These are phyloP conservation scores for Russula earlei DNA, from an alignment of 768 basidiomycete genomes.

Conservation along the genomic window DNA sequence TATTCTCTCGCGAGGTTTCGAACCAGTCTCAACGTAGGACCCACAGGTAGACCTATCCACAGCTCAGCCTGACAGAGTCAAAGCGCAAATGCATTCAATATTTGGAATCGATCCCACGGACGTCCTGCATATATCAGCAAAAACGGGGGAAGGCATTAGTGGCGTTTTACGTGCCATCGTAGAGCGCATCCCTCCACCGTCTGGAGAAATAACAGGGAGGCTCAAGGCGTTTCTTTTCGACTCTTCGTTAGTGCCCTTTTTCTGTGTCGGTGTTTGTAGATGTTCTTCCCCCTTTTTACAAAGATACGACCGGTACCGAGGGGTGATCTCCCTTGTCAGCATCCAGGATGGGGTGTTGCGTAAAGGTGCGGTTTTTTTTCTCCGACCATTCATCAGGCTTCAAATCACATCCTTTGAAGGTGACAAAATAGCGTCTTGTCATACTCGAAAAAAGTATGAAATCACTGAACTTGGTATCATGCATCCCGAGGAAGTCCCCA, in stretches of 20 bases:
- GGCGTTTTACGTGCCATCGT: constrained; percentile 72
- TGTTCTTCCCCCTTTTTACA: constrained; percentile 16
- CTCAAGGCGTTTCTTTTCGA: constrained; percentile 89
- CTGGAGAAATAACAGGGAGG: constrained; percentile 39
- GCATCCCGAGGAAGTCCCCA: constrained; percentile 82
- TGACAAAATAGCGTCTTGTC: constrained; percentile 79
- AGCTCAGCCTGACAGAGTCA: constrained; percentile 72
- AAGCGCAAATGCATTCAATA: constrained; percentile 70
- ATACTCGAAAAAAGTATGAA: constrained; percentile 83
- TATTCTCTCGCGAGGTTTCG: neutral
- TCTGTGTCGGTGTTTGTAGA: neutral
- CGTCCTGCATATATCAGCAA: constrained; percentile 80
- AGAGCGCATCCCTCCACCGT: constrained; percentile 76
- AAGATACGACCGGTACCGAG: constrained; percentile 92
- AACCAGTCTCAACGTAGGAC: neutral
- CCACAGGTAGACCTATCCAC: constrained; percentile 84
- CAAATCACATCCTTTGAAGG: constrained; percentile 37
- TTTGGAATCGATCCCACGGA: constrained; percentile 71
- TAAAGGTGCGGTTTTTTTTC: constrained; percentile 46
- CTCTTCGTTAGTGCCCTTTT: constrained; percentile 53
- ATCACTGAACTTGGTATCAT: constrained; percentile 82
- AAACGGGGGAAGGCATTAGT: constrained; percentile 81
- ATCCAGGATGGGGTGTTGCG: constrained; percentile 70
- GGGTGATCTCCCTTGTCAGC: constrained; percentile 87
- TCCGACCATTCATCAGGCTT: neutral